Evolutionary conservation across 768 basidiomycete species (phyloP).

Genomic region (Lepiota venenata): DNA sequence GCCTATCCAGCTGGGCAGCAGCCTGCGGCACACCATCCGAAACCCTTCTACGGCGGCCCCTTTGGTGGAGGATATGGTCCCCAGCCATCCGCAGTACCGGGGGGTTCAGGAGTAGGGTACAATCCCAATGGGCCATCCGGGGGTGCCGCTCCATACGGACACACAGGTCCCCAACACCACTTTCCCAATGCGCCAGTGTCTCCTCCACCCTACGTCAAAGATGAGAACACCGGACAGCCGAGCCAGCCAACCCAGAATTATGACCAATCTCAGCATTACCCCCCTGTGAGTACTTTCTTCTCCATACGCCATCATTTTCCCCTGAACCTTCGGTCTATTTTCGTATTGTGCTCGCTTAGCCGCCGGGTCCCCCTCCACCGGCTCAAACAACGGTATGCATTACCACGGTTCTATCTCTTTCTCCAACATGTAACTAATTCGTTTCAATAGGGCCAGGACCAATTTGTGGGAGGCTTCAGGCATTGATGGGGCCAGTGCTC

Average conservation of each 20-base stretch:
- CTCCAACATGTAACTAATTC: background rate
- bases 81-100: too few relatives aligned
- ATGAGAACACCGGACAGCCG: background rate
- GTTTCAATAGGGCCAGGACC: background rate
- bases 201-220: background rate
- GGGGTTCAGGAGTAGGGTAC: too few relatives aligned
- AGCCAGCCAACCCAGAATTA: too few relatives aligned
- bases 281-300: background rate
- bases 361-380: background rate
- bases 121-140: background rate
- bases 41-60: background rate
- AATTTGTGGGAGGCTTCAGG: conserved; percentile 1
- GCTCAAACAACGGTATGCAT: background rate
- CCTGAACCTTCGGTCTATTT: background rate
- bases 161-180: background rate
- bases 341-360: background rate
- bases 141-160: background rate
- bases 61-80: background rate
- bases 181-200: background rate
- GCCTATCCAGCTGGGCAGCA: background rate
- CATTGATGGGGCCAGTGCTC: background rate
- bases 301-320: too few relatives aligned
- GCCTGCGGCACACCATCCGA: background rate
- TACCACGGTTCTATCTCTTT: background rate
- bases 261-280: background rate